Evolutionary conservation across 805 yeast species (phyloP), one percentile per base, ranked within the genome.

Genomic region (Myxozyma sirexii): DNA sequence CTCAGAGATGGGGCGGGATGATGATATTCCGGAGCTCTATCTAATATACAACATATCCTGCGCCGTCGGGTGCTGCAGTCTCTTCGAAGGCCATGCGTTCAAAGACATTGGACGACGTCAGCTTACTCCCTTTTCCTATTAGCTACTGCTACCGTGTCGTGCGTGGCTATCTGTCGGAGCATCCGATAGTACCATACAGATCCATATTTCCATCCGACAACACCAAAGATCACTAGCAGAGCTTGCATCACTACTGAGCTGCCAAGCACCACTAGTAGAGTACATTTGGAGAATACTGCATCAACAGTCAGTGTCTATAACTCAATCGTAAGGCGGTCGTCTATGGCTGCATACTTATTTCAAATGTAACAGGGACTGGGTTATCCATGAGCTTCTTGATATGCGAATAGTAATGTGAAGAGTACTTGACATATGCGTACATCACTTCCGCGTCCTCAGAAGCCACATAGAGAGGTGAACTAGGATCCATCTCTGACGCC

Each of bases 281-380:
- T 62, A 49, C 66, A 60, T 48, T 60, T 62, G 19, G 66, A 62
- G 19, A 62, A 33, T n/a, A 62, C 65, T 62, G 48, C n/a, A 8
- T 24, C 12, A 26, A n/a, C 29, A 10, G 42, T 42, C 38, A 56
- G 4, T 21, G 33, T 10, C n/a, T 23, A 8, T 21, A 27, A 8
- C 7, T 19, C 24, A 26, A 21, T 13, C 4, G 37, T 1, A 1
- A 27, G 12, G n/a, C 5, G 19, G 5, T 8, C 5, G n/a, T 4
- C 4, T 13, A 23, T 12, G 29, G 17, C 13, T 10, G 43, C 65
- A 31, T 62, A 62, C 65, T 59, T 17, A 61, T 17, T 37, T 62
- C 61, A 31, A 60, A 61, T 19, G 60, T 51, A 10, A 56, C 56
- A 1, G 66, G 66, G 6, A 17, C n/a, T 6, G 66, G 66, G n/a